phyloP scores from a whole-genome alignment of 192 early-diverging fungal genomes.

The Linnemannia hyalina region DNA sequence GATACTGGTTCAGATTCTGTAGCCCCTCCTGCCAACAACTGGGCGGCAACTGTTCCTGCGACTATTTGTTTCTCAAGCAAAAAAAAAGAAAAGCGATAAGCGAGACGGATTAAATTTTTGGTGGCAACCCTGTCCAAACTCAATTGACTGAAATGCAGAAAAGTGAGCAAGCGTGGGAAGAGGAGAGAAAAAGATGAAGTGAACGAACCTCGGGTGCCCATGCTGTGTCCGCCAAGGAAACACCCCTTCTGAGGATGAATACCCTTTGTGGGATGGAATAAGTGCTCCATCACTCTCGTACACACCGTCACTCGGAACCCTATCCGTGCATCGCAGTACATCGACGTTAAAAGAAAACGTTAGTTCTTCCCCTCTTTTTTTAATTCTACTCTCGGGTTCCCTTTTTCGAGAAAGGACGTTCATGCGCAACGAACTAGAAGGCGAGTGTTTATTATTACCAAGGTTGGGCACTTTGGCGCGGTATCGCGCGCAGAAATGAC shows the following conservation, averaged over 20 bases:
- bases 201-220: conserved; percentile 44
- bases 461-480: conserved; percentile 43
- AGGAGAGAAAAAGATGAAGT: background rate
- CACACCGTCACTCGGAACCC: conserved; percentile 34
- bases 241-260: conserved; percentile 35
- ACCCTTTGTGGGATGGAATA: conserved; percentile 37
- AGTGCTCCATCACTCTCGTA: conserved; percentile 33
- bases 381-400: background rate
- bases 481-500: conserved; percentile 49
- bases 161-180: background rate
- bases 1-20: background rate
- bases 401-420: background rate
- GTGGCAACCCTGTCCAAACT: conserved; percentile 17
- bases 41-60: conserved; percentile 34
- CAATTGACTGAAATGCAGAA: background rate
- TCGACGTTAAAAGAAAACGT: background rate
- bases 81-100: background rate
- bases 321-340: background rate
- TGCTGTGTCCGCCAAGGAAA: conserved; percentile 44
- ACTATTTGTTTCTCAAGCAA: conserved; percentile 2
- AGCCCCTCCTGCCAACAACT: conserved; percentile 1
- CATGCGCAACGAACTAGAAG: background rate
- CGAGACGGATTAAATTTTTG: background rate
- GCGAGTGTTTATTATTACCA: background rate
- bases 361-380: background rate